Percentiles rank a stretch among this genome's conserved stretches.
Evolutionary conservation across 1,284 basidiomycete genomes (phyloP).

Genomic region (Ganoderma resinaceum): DNA sequence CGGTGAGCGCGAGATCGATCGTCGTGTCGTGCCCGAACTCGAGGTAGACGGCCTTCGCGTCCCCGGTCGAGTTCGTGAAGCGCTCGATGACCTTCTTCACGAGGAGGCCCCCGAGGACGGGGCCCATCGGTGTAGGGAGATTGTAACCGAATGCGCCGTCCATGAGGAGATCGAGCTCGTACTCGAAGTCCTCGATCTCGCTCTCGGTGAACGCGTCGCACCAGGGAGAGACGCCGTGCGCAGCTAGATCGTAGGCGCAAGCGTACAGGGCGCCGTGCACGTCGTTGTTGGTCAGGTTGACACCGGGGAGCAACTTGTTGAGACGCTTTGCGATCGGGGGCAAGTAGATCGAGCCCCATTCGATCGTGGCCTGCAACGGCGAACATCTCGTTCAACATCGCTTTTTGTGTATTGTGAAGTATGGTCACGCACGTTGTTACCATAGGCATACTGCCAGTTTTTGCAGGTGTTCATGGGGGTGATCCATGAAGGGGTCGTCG

Average conservation of each 20-base stretch:
- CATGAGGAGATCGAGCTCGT: constrained; percentile 57
- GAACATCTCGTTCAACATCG: constrained; percentile 20
- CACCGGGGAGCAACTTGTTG: constrained; percentile 43
- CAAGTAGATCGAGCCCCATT: constrained; percentile 49
- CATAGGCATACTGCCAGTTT: constrained; percentile 48
- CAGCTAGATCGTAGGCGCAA: constrained; percentile 54
- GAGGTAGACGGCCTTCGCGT: constrained; percentile 46
- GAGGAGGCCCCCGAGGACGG: constrained; percentile 50
- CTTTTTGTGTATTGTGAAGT: neutral
- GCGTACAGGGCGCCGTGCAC: constrained; percentile 53
- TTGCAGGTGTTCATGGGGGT: constrained; percentile 52
- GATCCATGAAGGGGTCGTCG: constrained; percentile 50
- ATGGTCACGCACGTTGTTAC: constrained; percentile 40
- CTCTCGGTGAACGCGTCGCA: constrained; percentile 47
- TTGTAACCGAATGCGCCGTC: constrained; percentile 52
- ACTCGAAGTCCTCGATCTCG: constrained; percentile 52
- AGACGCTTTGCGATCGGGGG: constrained; percentile 47
- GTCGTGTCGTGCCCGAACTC: constrained; percentile 59
- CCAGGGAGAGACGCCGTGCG: constrained; percentile 48
- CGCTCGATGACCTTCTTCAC: constrained; percentile 53
- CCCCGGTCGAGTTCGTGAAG: constrained; percentile 46
- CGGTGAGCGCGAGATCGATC: constrained; percentile 52
- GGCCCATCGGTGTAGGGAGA: constrained; percentile 47
- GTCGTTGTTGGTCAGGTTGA: constrained; percentile 42
- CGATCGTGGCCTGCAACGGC: constrained; percentile 39